Evolutionary conservation across 371 early-diverging fungal genomes (phyloP), one percentile per base, ranked within the genome.

Genomic region (Smittium culicis): DNA sequence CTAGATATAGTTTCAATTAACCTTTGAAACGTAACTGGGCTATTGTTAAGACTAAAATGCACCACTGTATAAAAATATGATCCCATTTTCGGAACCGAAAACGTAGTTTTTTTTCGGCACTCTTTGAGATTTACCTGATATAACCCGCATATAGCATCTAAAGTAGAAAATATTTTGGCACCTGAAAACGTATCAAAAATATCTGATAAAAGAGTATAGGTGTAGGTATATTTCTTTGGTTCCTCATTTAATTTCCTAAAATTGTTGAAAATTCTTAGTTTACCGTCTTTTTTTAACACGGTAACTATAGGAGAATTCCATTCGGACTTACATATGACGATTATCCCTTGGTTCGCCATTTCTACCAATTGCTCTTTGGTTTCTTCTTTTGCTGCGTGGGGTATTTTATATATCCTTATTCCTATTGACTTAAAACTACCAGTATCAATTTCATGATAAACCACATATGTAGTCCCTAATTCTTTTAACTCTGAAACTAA

Each of bases 21-120:
- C 0, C 64, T 24, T 54, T 79, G 79, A 63, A 83, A 84, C 20
- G 20, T 45, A 11, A 11, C 45, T 20, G 45, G 45, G 20, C 45
- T 45, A 11, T 45, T 45, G 45, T 0, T 67, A 24, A 80, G 66
- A 0, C 80, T 80, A 69, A 84, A 80, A 0, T 83, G 80, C 77
- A 83, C 76, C 0, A 80, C 79, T 8, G 66, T 24, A 62, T 69
- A 82, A 60, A 80, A 74, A 67, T 68, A 85, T 45, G 45, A 5
- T 11, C 45, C 45, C 5, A 45, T 5, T 45, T 45, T 20, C 20
- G 45, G 45, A 11, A 45, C 45, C 5, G 45, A 45, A 45, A 45
- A 45, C 5, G 11, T 45, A 20, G 20, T 20, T 45, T 45, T 45
- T 45, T 45, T 45, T 20, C 20, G 45, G 20, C 20, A 5, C 20